phyloP scores from a whole-genome alignment of 1,284 basidiomycete species.

The Porodaedalea pini region DNA sequence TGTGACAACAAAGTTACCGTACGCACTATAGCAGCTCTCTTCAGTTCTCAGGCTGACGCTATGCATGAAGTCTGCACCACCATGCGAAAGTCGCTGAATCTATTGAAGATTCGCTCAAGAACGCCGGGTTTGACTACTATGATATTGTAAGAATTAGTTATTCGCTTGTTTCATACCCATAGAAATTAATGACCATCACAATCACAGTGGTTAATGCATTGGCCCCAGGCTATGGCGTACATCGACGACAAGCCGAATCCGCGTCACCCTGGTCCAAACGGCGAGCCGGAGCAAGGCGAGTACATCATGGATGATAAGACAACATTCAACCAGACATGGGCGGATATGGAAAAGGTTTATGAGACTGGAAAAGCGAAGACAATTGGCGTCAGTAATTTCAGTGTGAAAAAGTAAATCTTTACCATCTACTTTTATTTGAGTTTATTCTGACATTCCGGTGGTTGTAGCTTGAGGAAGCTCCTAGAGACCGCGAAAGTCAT shows the following conservation, averaged over 20 bases:
- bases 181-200: not conserved
- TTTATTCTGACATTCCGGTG: not conserved
- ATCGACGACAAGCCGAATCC: constrained; percentile 18
- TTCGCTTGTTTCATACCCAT: not conserved
- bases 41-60: not conserved
- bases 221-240: constrained; percentile 22
- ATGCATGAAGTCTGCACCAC: constrained; percentile 22
- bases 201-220: constrained; percentile 25
- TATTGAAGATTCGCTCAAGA: constrained; percentile 21
- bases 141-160: constrained; percentile 21
- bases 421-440: not conserved
- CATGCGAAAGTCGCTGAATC: constrained; percentile 22
- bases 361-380: constrained; percentile 42
- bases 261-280: constrained; percentile 15
- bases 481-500: constrained; percentile 35
- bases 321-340: constrained; percentile 48
- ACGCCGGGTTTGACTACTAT: constrained; percentile 22
- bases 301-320: constrained; percentile 37
- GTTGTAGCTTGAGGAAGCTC: constrained; percentile 24
- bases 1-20: constrained; percentile 41
- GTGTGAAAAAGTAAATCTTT: constrained; percentile 18
- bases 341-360: constrained; percentile 46
- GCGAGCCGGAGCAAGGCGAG: constrained; percentile 27
- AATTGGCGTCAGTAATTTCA: constrained; percentile 36
- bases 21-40: constrained; percentile 19